Percentiles rank a stretch among this genome's conserved stretches.
These are phyloP conservation scores for Podila epicladia DNA, from an alignment of 192 early-diverging fungal species.

Conservation along the genomic window DNA sequence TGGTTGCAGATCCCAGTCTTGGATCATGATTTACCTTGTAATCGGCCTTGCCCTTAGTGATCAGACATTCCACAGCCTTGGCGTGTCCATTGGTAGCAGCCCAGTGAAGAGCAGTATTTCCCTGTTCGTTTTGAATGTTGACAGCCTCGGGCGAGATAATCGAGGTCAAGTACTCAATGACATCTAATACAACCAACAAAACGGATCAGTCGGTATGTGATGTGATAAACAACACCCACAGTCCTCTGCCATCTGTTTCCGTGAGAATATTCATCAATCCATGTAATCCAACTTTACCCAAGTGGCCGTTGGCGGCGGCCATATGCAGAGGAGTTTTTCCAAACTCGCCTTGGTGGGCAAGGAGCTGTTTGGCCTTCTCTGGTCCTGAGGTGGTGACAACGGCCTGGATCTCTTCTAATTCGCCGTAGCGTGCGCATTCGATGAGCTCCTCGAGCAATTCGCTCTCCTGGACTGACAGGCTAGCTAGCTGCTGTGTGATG, in stretches of 20 bases:
- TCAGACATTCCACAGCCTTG: conserved; percentile 69
- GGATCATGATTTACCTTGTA: conserved; percentile 54
- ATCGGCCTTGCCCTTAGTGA: conserved; percentile 68
- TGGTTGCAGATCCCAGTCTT: too few relatives aligned
- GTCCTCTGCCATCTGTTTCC: background rate
- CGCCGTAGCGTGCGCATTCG: conserved; percentile 77
- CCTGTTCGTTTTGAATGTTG: conserved; percentile 67
- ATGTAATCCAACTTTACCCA: conserved; percentile 49
- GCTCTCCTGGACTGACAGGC: conserved; percentile 36
- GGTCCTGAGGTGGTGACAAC: conserved; percentile 45
- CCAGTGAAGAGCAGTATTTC: conserved; percentile 86
- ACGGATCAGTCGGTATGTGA: background rate
- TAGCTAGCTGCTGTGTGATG: conserved; percentile 11
- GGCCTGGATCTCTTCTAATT: conserved; percentile 72
- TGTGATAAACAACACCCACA: background rate
- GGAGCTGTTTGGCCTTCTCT: conserved; percentile 44
- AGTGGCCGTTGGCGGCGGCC: conserved; percentile 84
- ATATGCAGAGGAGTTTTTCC: conserved; percentile 82
- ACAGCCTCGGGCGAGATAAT: conserved; percentile 46
- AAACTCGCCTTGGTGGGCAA: conserved; percentile 56
- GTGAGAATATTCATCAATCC: background rate
- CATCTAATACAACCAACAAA: conserved; percentile 43
- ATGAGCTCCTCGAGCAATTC: conserved; percentile 67
- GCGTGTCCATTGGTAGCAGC: conserved; percentile 84
- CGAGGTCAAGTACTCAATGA: conserved; percentile 61